Base-by-base conservation (phyloP, 345 rosid genomes). In the Sisymbrium altissimum region DNA sequence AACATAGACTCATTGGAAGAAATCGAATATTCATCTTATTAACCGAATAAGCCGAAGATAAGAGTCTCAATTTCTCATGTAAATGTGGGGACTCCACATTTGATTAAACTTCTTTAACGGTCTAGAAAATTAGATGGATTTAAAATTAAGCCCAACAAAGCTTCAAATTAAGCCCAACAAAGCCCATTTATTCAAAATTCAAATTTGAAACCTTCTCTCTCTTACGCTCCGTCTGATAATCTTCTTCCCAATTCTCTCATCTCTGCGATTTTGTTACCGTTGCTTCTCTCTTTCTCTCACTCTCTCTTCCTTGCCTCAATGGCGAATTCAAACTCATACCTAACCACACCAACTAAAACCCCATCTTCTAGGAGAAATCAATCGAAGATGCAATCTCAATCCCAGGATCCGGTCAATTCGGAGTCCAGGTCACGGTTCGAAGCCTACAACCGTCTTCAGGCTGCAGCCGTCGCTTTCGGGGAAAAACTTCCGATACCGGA, bases 401-500 rank as follows among this genome's bases (percentile, higher is more conserved):
- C 81, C 40, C 74, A 69, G 27, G 56, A 53, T 66, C 78, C 82
- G 0, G 17, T 84, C 32, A 48, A 73, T n/a, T 45, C 83, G 0
- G 78, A 78, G 38, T 38, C 84, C 15, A 69, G 73, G 55, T 83
- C 93, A 39, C 86, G 99, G 64, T 90, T 95, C 71, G 98, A 95
- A 78, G 98, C 96, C n/a, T 95, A 95, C 78, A 95, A 90, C 66
- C 93, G 97, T 50, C 85, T 95, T 15, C 98, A 95, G 49, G 96
- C 98, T 0, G 94, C 91, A 7, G 97, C 97, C 0, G 99, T 95
- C 9, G 99, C 98, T 38, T 92, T 95, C 77, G 99, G 99, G 0
- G 99, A 95, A 85, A 90, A 90, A 74, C 92, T 95, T 43, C 97
- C 98, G 1, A 95, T 95, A 40, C 98, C 99, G 0, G 99, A 95